phyloP scores from a whole-genome alignment of 139 green algal species.

The Yamagishiella unicocca region DNA sequence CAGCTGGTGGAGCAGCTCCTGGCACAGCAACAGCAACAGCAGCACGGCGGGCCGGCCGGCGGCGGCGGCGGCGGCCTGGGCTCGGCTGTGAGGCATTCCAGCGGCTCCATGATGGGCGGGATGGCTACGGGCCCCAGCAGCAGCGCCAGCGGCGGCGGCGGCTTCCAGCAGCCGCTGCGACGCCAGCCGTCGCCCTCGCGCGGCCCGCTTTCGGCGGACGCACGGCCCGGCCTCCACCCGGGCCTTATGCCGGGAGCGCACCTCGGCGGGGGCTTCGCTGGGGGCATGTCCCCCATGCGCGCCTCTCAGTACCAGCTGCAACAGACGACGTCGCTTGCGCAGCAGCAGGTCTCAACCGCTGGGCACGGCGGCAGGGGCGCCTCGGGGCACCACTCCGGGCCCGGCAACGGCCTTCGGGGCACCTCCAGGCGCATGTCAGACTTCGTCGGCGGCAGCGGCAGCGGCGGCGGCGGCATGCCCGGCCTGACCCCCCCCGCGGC shows the following conservation, averaged over 20 bases:
- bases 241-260: background rate
- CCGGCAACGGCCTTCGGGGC: background rate
- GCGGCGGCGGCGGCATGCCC: background rate
- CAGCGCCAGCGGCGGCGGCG: background rate
- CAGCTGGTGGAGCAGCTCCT: constrained; percentile 33
- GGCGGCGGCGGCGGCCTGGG: background rate
- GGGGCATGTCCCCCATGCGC: background rate
- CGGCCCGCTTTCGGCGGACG: background rate
- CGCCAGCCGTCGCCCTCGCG: background rate
- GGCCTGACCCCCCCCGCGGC: background rate
- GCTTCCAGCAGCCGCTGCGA: background rate
- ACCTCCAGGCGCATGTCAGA: constrained; percentile 13
- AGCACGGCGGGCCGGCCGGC: background rate
- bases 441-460: constrained; percentile 9
- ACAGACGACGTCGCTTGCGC: background rate
- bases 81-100: background rate
- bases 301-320: background rate
- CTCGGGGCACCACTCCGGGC: background rate
- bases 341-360: no score
- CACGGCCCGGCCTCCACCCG: background rate
- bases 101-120: background rate
- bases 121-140: no score
- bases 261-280: no score
- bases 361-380: background rate
- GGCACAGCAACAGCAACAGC: background rate